Base-by-base conservation (phyloP, 2,329 filamentous ascomycete genomes). In the Xylaria arbuscula region DNA sequence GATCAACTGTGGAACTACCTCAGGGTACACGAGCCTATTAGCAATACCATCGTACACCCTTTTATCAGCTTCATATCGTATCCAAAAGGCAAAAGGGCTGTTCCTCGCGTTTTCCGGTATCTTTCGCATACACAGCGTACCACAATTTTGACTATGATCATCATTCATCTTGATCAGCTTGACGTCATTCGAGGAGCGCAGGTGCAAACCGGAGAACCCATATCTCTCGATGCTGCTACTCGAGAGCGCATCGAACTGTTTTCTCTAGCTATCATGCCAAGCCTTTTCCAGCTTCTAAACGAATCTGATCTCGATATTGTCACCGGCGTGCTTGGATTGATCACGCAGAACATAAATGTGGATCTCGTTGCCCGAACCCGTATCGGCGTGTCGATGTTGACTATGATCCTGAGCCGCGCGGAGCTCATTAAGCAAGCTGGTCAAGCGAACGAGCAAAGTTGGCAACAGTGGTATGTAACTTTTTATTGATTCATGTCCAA, bases 41-140 rank as follows among this genome's bases (percentile, higher is more conserved):
- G 88, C 34, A 87, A 84, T 54, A 93, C 91, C 61, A 88, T 92
- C 3, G 86, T 90, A 19, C 96, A 99, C 79, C 96, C 96, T 0
- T 99, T 99, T 81, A 98, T 99, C 74, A 93, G 94, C 55, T 95
- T 99, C 79, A 84, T 99, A 55, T 97, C 94, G 4, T 97, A 96
- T 76, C 89, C 91, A 73, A 99, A 99, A 84, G 96, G 96, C 77
- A 98, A 98, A 84, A 97, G 96, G 83, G 93, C 93, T 1, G 93
- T 99, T 69, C 94, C 94, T 58, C 93, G 96, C 64, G 92, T 98
- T 62, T 98, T 98, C 87, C 91, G 94, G 51, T 93, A 98, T 76
- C 92, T 98, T 61, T 92, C 92, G 71, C 92, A 94, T 70, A 92
- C 98, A 77, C 94, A 98, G 81, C 93, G 95, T 58, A 94, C 96